Conservation (phyloP, 2,329 filamentous ascomycete species). For the Talaromyces rugulosus region DNA sequence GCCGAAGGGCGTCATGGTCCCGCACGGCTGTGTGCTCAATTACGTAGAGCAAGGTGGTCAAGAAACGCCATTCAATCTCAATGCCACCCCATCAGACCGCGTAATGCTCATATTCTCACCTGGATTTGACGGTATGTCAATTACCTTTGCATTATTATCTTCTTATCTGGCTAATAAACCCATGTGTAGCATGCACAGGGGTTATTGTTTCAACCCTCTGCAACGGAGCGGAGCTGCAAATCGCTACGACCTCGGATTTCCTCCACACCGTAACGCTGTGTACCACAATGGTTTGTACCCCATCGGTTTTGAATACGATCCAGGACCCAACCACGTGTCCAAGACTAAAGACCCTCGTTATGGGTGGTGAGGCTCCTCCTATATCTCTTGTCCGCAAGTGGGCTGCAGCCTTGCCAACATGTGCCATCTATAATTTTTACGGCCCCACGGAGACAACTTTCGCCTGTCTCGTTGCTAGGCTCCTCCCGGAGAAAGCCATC, state of each 20-base stretch:
- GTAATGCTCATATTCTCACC: conserved; percentile 21
- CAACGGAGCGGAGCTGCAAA: conserved; percentile 16
- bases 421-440: background rate
- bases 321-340: background rate
- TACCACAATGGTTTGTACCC: background rate
- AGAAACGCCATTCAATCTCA: conserved; percentile 3
- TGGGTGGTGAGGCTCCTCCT: background rate
- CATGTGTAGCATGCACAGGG: conserved; percentile 6
- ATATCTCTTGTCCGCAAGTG: background rate
- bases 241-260: conserved; percentile 3
- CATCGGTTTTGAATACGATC: background rate
- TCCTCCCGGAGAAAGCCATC: background rate
- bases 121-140: conserved; percentile 23
- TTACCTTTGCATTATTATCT: background rate
- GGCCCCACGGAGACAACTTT: conserved; percentile 3
- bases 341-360: background rate
- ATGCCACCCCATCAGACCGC: conserved; percentile 4
- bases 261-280: background rate
- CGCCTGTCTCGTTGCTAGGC: background rate
- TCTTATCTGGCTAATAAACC: background rate
- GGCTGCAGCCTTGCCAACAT: background rate
- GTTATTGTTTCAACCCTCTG: conserved; percentile 18
- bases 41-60: background rate
- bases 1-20: conserved; percentile 18
- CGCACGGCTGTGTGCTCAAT: background rate